phyloP scores from a whole-genome alignment of 305 asterid genomes.

The Fraxinus floribunda region DNA sequence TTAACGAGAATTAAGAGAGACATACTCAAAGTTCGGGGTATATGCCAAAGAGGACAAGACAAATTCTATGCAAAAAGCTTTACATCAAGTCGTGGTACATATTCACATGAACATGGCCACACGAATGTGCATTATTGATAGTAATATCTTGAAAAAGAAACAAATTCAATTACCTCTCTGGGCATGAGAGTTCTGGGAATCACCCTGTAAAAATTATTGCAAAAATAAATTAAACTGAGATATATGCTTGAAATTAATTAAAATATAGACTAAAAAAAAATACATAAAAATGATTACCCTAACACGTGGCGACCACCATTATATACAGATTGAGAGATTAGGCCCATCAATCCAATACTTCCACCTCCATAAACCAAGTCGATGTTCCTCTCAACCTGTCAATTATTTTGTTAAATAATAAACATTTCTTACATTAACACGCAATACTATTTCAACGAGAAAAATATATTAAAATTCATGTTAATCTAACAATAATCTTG shows the following conservation, averaged over 20 bases:
- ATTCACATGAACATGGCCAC: not conserved
- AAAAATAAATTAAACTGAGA: not conserved
- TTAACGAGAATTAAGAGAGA: not conserved
- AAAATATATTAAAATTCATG: slow-evolving; percentile 25
- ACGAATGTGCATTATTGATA: not conserved
- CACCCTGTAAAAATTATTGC: slow-evolving; percentile 47
- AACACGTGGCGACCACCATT: slow-evolving; percentile 95
- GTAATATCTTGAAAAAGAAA: not conserved
- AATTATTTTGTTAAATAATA: slow-evolving; percentile 1
- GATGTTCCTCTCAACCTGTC: slow-evolving; percentile 90
- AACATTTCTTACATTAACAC: slow-evolving; percentile 30
- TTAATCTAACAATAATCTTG: slow-evolving; percentile 16
- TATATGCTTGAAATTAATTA: not conserved
- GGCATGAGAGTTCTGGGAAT: slow-evolving; percentile 89
- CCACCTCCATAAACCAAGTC: slow-evolving; percentile 98
- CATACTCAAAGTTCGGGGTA: not conserved
- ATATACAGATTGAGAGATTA: slow-evolving; percentile 80
- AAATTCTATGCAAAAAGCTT: not conserved
- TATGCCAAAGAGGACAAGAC: not conserved
- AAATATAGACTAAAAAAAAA: too few relatives aligned
- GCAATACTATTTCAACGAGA: slow-evolving; percentile 34
- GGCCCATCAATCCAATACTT: slow-evolving; percentile 91
- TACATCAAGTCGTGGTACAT: not conserved
- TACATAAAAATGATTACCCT: slow-evolving; percentile 42
- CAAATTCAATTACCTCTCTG: slow-evolving; percentile 63